phyloP scores from a whole-genome alignment of 768 basidiomycete species.

The Boletus sensibilis region DNA sequence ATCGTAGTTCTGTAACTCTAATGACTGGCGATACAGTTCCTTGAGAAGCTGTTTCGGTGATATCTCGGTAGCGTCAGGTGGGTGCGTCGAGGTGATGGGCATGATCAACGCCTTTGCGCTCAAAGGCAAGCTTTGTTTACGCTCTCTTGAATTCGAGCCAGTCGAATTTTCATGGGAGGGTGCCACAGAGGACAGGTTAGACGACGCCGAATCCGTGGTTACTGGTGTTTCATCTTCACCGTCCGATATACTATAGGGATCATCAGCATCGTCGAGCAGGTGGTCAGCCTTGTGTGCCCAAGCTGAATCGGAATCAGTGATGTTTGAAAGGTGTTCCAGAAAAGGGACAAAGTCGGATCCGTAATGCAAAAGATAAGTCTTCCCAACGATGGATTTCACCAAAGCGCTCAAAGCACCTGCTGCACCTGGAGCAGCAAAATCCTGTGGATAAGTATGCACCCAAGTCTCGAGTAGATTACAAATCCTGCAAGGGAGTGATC shows the following conservation, averaged over 20 bases:
- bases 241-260: conserved; percentile 51
- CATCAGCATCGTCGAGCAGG: conserved; percentile 60
- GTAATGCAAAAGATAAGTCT: conserved; percentile 82
- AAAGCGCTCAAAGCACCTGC: conserved; percentile 70
- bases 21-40: conserved; percentile 57
- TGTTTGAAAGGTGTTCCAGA: conserved; percentile 59
- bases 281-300: conserved; percentile 76
- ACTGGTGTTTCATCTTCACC: conserved; percentile 47
- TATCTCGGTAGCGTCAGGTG: conserved; percentile 37
- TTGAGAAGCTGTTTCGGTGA: conserved; percentile 59
- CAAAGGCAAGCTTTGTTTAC: conserved; percentile 68
- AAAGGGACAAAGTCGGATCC: conserved; percentile 83
- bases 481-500: conserved; percentile 47
- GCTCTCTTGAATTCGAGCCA: conserved; percentile 46
- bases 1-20: conserved; percentile 55
- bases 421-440: conserved; percentile 78
- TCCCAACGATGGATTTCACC: conserved; percentile 74
- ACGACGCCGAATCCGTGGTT: conserved; percentile 34
- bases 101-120: conserved; percentile 44
- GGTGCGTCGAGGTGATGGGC: conserved; percentile 29
- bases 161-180: conserved; percentile 24
- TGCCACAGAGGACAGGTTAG: conserved; percentile 22
- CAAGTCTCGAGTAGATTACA: conserved; percentile 77
- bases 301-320: conserved; percentile 64
- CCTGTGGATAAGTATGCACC: conserved; percentile 72